phyloP scores from a whole-genome alignment of 1,139 yeast genomes.

The Pichia sp. region DNA sequence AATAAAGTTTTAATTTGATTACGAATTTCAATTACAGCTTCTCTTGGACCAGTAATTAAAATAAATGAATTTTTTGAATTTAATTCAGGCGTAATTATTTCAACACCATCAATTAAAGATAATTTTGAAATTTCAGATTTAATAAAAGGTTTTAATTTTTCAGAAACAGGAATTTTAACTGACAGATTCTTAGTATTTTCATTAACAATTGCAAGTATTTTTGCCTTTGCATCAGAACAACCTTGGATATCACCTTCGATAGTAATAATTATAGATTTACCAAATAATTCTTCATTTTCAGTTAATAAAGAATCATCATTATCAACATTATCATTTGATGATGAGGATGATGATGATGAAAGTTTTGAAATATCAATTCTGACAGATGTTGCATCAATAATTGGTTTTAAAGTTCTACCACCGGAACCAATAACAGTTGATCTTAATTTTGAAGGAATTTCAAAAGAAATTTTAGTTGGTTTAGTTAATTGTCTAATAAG shows the following conservation, averaged over 20 bases:
- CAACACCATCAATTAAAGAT: constrained; percentile 29
- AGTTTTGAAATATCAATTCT: constrained; percentile 62
- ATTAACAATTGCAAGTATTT: constrained; percentile 66
- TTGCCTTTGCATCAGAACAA: constrained; percentile 63
- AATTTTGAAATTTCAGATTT: constrained; percentile 31
- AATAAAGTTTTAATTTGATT: constrained; percentile 42
- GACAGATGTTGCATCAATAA: constrained; percentile 64
- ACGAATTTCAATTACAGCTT: constrained; percentile 45
- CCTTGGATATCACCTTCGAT: constrained; percentile 86
- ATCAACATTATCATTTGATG: constrained; percentile 1
- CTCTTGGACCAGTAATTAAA: constrained; percentile 59
- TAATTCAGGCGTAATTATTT: constrained; percentile 31
- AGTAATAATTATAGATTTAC: constrained; percentile 52
- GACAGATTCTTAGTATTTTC: constrained; percentile 62
- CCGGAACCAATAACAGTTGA: constrained; percentile 83
- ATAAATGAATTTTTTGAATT: constrained; percentile 30
- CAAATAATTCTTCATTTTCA: constrained; percentile 44
- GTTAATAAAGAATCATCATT: constrained; percentile 22
- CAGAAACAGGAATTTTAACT: constrained; percentile 43
- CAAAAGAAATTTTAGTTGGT: constrained; percentile 56
- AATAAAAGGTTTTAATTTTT: constrained; percentile 48
- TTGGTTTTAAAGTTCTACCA: constrained; percentile 78
- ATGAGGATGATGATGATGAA: constrained; percentile 11
- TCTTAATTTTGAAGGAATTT: constrained; percentile 73
- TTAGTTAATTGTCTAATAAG: constrained; percentile 72